Conservation (phyloP, 768 basidiomycete species). For the Boletus rex-veris region DNA sequence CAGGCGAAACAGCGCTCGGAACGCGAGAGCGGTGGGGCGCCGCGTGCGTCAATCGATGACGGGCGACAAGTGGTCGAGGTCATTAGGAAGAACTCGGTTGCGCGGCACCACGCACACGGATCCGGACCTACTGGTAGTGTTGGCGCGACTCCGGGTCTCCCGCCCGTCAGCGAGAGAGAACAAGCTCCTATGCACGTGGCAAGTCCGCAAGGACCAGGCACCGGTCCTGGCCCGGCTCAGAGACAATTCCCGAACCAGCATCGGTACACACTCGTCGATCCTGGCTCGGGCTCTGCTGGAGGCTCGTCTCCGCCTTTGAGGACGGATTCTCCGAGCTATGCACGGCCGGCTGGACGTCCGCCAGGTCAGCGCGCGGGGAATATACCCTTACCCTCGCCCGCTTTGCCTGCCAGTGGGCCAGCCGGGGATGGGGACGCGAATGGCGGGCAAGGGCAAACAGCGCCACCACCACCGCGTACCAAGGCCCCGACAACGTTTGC, state of each 20-base stretch:
- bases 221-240: not conserved
- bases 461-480: slow-evolving; percentile 1
- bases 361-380: slow-evolving; percentile 29
- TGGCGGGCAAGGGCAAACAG: not conserved
- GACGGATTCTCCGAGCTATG: slow-evolving; percentile 25
- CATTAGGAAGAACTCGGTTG: slow-evolving; percentile 49
- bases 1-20: slow-evolving; percentile 58
- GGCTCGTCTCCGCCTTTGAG: slow-evolving; percentile 13
- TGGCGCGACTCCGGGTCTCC: not conserved
- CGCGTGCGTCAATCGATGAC: slow-evolving; percentile 30
- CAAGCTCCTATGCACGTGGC: not conserved
- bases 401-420: not conserved
- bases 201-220: not conserved
- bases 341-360: slow-evolving; percentile 29
- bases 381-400: slow-evolving; percentile 15
- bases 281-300: slow-evolving; percentile 23
- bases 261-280: slow-evolving; percentile 48
- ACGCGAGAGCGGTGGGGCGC: slow-evolving; percentile 12
- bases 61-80: slow-evolving; percentile 48
- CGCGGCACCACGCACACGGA: slow-evolving; percentile 10
- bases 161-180: not conserved
- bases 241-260: slow-evolving; percentile 37
- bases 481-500: slow-evolving; percentile 76
- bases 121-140: not conserved
- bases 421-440: not conserved